Conservation (phyloP, 129 eudicot genomes). For the Tagetes erecta region DNA sequence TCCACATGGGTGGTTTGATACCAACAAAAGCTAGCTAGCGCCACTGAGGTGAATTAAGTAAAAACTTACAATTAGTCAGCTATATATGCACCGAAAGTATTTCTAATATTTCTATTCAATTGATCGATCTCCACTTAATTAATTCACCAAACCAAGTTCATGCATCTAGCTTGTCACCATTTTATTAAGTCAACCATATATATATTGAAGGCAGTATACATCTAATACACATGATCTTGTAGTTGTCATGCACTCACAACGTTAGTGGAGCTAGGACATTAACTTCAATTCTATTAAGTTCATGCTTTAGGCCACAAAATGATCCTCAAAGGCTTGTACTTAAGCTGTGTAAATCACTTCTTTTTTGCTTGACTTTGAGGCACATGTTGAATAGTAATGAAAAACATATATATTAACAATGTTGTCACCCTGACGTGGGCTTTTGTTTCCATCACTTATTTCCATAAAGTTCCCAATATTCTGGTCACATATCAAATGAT, state of each 20-base stretch:
- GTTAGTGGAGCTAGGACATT: not conserved
- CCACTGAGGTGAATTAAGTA: not conserved
- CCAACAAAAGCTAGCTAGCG: not conserved
- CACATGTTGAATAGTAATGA: not conserved
- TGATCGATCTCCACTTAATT: too few species aligned
- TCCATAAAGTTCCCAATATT: too few species aligned
- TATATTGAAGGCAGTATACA: not conserved
- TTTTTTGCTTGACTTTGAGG: too few species aligned
- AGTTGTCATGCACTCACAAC: not conserved
- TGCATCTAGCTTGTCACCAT: not conserved
- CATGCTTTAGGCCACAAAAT: not conserved
- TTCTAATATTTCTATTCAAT: too few species aligned
- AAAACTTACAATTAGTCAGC: constrained; percentile 2
- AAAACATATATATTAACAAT: not conserved
- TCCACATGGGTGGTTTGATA: not conserved
- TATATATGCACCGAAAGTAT: not conserved
- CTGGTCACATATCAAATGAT: too few species aligned
- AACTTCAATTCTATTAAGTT: not conserved
- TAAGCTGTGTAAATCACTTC: too few species aligned
- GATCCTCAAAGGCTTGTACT: not conserved
- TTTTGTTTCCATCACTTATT: too few species aligned
- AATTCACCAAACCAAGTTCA: constrained; percentile 3
- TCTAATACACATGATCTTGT: not conserved
- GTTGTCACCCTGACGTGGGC: not conserved
- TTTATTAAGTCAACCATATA: not conserved